These are phyloP conservation scores for Leishmania lainsoni DNA, from an alignment of 208 protist genomes.

Conservation along the genomic window DNA sequence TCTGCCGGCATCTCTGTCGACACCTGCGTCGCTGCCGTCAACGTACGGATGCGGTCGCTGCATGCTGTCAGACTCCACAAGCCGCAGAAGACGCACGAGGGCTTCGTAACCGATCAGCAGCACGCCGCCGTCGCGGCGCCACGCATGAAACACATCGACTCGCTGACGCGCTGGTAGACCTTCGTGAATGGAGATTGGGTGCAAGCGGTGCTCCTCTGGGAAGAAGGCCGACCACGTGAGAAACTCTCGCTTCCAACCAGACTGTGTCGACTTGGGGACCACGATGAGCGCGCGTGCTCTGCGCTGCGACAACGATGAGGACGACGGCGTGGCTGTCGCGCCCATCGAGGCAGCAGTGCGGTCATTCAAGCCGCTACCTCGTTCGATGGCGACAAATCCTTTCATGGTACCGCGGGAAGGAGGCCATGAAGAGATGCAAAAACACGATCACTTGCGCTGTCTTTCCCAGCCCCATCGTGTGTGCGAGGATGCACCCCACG, in stretches of 20 bases:
- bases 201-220: conserved; percentile 45
- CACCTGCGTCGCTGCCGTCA: background rate
- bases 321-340: conserved; percentile 4
- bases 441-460: conserved; percentile 87
- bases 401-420: conserved; percentile 13
- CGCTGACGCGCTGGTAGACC: conserved; percentile 23
- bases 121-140: conserved; percentile 64
- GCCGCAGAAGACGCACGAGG: conserved; percentile 56
- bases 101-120: conserved; percentile 81
- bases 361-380: no score
- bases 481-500: conserved; percentile 81
- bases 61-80: conserved; percentile 36
- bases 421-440: conserved; percentile 64
- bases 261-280: conserved; percentile 75
- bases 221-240: conserved; percentile 61
- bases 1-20: background rate
- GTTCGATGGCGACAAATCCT: background rate
- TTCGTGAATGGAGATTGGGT: conserved; percentile 28
- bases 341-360: background rate
- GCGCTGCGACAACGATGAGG: background rate
- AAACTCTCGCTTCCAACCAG: conserved; percentile 70
- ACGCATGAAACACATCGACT: conserved; percentile 40
- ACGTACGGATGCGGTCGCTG: background rate
- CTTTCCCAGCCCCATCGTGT: conserved; percentile 92
- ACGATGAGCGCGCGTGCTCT: conserved; percentile 60